Percentiles rank a stretch among this genome's conserved stretches.
These are phyloP conservation scores for Saccharomyces jurei DNA, from an alignment of 805 yeast species.

Conservation along the genomic window DNA sequence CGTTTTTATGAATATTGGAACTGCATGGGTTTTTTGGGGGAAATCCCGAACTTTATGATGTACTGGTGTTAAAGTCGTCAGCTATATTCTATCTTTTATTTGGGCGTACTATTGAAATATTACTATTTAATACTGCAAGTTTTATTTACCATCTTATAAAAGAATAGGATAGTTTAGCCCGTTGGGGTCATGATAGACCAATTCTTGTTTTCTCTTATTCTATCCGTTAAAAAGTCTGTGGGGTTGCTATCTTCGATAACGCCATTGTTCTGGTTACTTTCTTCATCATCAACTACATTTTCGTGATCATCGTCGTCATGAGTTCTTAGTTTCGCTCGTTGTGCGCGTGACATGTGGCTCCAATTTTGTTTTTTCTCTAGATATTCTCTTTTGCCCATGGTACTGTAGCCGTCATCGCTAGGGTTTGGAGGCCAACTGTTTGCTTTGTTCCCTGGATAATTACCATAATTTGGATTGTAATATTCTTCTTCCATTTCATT, in stretches of 20 bases:
- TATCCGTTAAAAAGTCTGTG: conserved; percentile 8
- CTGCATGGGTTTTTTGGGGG: not conserved
- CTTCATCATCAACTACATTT: not conserved
- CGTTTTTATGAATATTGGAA: not conserved
- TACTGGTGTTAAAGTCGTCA: not conserved
- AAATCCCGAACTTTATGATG: not conserved
- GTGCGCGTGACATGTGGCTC: conserved; percentile 9
- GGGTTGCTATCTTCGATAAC: not conserved
- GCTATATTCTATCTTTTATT: not conserved
- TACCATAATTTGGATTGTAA: conserved; percentile 2
- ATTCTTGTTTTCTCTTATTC: conserved; percentile 21
- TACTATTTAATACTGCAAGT: not conserved
- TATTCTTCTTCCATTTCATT: conserved; percentile 22
- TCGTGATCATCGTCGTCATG: conserved; percentile 4
- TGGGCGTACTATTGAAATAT: not conserved
- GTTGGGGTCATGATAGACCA: conserved; percentile 17
- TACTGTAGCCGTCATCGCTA: conserved; percentile 11
- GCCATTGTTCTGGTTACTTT: not conserved
- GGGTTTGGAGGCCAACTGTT: conserved; percentile 1
- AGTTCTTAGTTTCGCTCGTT: conserved; percentile 5
- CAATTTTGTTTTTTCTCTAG: conserved; percentile 20
- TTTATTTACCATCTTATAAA: not conserved
- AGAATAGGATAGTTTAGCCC: not conserved
- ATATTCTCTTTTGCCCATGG: conserved; percentile 24
- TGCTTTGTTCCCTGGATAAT: not conserved